phyloP scores from a whole-genome alignment of 2,329 filamentous ascomycete species.

The Beauveria medogensis region DNA sequence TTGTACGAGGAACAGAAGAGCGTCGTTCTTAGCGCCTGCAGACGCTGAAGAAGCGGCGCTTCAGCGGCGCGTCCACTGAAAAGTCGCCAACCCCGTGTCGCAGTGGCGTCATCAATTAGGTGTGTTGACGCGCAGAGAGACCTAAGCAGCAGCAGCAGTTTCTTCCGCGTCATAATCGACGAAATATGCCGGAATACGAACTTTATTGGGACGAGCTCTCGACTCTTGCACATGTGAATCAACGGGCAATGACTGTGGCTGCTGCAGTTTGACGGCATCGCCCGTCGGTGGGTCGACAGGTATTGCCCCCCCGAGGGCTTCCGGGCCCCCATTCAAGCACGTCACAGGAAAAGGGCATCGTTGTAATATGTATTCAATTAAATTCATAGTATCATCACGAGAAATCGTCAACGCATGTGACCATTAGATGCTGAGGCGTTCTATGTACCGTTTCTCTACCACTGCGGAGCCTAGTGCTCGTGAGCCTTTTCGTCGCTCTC shows the following conservation, averaged over 20 bases:
- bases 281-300: not conserved
- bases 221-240: not conserved
- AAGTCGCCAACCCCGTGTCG: not conserved
- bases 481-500: slow-evolving; percentile 1
- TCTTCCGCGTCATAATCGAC: not conserved
- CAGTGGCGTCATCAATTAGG: not conserved
- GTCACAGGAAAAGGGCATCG: not conserved
- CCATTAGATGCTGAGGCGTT: not conserved
- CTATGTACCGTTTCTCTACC: slow-evolving; percentile 3
- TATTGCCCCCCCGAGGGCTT: not conserved
- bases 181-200: not conserved
- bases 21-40: not conserved
- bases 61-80: not conserved
- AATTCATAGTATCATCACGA: slow-evolving; percentile 5
- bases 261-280: slow-evolving; percentile 3
- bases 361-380: not conserved
- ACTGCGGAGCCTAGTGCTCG: not conserved
- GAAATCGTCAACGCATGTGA: not conserved
- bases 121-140: not conserved
- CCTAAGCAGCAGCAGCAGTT: not conserved
- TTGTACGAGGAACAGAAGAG: not conserved
- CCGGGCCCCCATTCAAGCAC: not conserved
- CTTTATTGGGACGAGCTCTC: too few species aligned
- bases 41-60: not conserved
- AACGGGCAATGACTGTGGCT: not conserved